Base-by-base conservation (phyloP, 2,329 filamentous ascomycete genomes). In the Dendrostoma leiphaemia region DNA sequence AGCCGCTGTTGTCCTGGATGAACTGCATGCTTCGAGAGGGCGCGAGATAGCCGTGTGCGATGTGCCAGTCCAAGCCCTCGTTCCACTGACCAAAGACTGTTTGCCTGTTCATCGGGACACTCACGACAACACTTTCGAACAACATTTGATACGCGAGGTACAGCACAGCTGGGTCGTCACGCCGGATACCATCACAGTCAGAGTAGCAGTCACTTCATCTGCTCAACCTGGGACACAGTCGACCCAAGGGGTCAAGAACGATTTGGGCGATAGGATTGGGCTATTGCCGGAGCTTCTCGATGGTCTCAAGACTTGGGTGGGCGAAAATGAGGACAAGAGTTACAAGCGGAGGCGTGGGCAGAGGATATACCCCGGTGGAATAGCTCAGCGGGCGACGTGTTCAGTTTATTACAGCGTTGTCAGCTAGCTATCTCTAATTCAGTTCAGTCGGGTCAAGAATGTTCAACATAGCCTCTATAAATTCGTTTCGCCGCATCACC, bases 101-200 rank as follows among this genome's bases (percentile, higher is more conserved):
- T 21, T 38, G 10, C 44, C 46, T 45, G 31, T 13, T 3, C 19
- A 51, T 50, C 57, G 29, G 56, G 59, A 70, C 29, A 53, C 67
- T 3, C 65, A 74, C 24, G 63, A 75, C 8, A 62, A 66, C 28
- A 69, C 58, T 38, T 80, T 81, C 52, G 65, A 67, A 6, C 67
- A 69, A 15, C 71, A 71, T 46, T 76, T 82, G 34, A 51, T 71
- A 5, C 67, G 70, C 8, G 78, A 82, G 38, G 71, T 80, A 10
- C 64, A 65, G 4, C 70, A 68, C 41, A 76, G 73, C 38, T 82
- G 79, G 79, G 54, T 69, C 7, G 61, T 67, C 1, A 63, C 64
- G 3, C 63, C 60, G 3, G 60, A 63, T 2, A 64, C 55, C 3
- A 69, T 78, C 10, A 70, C 66, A 0, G 68, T 77, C 23, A 72